Evolutionary conservation across 768 basidiomycete genomes (phyloP).

Genomic region (Collybia nuda): DNA sequence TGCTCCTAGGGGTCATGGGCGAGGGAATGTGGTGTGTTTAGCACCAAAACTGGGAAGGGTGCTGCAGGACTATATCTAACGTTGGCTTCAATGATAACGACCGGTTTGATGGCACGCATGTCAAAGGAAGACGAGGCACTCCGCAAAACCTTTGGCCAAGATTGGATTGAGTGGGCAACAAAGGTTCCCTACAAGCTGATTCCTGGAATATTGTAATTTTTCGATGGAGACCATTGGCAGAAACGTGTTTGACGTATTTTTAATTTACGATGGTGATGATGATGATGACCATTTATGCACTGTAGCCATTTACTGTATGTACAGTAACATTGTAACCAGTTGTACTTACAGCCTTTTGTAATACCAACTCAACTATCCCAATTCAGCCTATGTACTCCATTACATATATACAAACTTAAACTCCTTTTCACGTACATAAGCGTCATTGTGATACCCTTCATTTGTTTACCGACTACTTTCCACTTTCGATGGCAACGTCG

Average conservation of each 20-base stretch:
- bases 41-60: not conserved
- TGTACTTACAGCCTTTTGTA: too few relatives aligned
- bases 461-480: too few relatives aligned
- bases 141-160: conserved; percentile 10
- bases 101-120: conserved; percentile 3
- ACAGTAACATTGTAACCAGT: too few relatives aligned
- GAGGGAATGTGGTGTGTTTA: conserved; percentile 6
- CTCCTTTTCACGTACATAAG: too few relatives aligned
- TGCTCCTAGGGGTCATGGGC: conserved; percentile 1
- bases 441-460: too few relatives aligned
- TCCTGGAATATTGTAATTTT: conserved; percentile 41
- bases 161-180: conserved; percentile 33
- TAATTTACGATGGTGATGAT: not conserved
- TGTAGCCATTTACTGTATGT: too few relatives aligned
- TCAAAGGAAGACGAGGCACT: conserved; percentile 11
- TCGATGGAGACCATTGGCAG: too few relatives aligned
- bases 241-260: not conserved
- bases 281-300: too few relatives aligned
- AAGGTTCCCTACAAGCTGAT: conserved; percentile 48
- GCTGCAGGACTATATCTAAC: not conserved
- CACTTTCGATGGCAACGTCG: not conserved
- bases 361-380: too few relatives aligned
- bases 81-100: not conserved
- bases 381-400: too few relatives aligned
- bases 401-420: too few relatives aligned